phyloP scores from a whole-genome alignment of 768 basidiomycete species.

The Leucocoprinus birnbaumii region DNA sequence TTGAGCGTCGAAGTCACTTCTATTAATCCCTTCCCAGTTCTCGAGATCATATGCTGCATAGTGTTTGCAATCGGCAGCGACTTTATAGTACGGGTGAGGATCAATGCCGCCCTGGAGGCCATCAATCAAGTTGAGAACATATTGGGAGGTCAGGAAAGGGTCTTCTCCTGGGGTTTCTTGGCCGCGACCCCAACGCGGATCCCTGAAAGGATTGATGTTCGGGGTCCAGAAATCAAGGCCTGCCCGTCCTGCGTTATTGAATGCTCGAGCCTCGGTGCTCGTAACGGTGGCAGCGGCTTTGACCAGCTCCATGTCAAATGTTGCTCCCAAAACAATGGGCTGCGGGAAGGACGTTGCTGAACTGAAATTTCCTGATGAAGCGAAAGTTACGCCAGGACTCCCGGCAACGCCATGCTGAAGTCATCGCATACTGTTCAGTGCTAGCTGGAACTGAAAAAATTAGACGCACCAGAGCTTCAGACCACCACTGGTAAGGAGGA shows the following conservation, averaged over 20 bases:
- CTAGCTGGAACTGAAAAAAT: background rate
- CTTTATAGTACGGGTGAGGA: slow-evolving; percentile 45
- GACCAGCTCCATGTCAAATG: slow-evolving; percentile 53
- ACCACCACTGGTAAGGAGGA: slow-evolving; percentile 60
- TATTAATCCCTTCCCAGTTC: slow-evolving; percentile 48
- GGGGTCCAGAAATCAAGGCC: slow-evolving; percentile 59
- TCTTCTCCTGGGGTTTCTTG: slow-evolving; percentile 66
- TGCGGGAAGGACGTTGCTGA: slow-evolving; percentile 59
- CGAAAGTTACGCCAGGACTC: slow-evolving; percentile 51
- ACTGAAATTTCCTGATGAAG: slow-evolving; percentile 47
- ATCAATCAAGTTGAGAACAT: slow-evolving; percentile 49
- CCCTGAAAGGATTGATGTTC: slow-evolving; percentile 57
- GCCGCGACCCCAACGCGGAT: slow-evolving; percentile 62
- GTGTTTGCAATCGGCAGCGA: slow-evolving; percentile 60
- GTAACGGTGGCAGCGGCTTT: slow-evolving; percentile 45
- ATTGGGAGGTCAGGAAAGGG: slow-evolving; percentile 48
- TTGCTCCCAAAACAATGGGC: slow-evolving; percentile 51
- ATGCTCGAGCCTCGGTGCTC: slow-evolving; percentile 56
- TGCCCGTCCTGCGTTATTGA: slow-evolving; percentile 50
- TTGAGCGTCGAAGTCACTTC: slow-evolving; percentile 50
- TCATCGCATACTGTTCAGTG: background rate
- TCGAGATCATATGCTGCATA: slow-evolving; percentile 59
- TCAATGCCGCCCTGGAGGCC: slow-evolving; percentile 59
- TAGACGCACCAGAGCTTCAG: slow-evolving; percentile 47
- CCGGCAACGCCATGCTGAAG: slow-evolving; percentile 51